Evolutionary conservation across 2,329 filamentous ascomycete species (phyloP).

Genomic region (Arthrobotrys sinensis): DNA sequence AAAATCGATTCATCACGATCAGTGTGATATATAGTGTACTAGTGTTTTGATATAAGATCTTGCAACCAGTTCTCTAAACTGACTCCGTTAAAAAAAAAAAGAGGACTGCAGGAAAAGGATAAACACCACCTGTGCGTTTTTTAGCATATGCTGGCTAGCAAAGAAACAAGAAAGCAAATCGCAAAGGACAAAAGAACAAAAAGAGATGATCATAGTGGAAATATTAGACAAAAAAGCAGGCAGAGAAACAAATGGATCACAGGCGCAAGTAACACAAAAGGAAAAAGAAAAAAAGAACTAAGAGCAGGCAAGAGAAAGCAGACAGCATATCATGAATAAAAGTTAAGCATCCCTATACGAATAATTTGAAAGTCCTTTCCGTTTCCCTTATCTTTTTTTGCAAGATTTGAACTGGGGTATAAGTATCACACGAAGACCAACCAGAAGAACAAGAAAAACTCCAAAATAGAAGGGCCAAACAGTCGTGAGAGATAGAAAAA

Average conservation of each 20-base stretch:
- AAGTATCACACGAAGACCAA: slow-evolving; percentile 13
- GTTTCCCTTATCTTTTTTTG: slow-evolving; percentile 10
- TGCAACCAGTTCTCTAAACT: slow-evolving; percentile 33
- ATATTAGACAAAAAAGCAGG: not conserved
- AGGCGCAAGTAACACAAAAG: too few relatives aligned
- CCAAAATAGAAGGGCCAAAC: slow-evolving; percentile 14
- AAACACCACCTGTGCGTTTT: slow-evolving; percentile 30
- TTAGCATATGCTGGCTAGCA: slow-evolving; percentile 4
- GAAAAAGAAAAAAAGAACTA: not conserved
- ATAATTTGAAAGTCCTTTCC: slow-evolving; percentile 13
- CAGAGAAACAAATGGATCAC: not conserved
- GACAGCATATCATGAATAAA: not conserved
- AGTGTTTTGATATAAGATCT: slow-evolving; percentile 11
- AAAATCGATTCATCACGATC: not conserved
- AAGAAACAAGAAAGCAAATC: not conserved
- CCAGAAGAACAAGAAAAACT: not conserved
- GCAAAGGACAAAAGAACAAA: not conserved
- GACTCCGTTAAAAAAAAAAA: slow-evolving; percentile 22
- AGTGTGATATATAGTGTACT: not conserved
- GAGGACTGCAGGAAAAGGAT: not conserved
- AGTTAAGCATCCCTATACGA: slow-evolving; percentile 5
- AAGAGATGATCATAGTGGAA: not conserved
- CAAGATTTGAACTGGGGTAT: slow-evolving; percentile 19
- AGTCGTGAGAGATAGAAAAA: slow-evolving; percentile 9
- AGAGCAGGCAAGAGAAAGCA: not conserved